Percentiles rank a stretch among this genome's conserved stretches.
Conservation (phyloP, 805 yeast species). For the Cyberlindnera mrakii region DNA sequence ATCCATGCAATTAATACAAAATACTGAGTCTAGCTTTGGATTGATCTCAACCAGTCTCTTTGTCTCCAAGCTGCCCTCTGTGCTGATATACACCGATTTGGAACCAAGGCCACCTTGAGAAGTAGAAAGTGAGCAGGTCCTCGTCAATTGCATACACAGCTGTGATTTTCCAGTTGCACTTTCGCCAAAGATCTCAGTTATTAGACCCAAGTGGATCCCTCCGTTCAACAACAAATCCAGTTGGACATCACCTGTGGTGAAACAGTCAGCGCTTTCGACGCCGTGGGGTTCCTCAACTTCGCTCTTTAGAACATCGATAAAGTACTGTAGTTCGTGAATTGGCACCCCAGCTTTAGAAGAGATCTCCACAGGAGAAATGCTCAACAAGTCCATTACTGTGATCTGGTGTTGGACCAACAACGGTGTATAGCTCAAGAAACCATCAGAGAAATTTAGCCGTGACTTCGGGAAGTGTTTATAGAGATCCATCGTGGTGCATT, state of each 20-base stretch:
- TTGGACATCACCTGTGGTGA: constrained; percentile 47
- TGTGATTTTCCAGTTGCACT: constrained; percentile 88
- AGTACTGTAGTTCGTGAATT: constrained; percentile 3
- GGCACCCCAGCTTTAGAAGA: constrained; percentile 10
- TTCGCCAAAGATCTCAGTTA: constrained; percentile 79
- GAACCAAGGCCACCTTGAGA: constrained; percentile 42
- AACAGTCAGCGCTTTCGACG: constrained; percentile 18
- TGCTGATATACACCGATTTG: constrained; percentile 65
- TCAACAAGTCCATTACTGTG: constrained; percentile 35
- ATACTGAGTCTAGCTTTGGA: constrained; percentile 34
- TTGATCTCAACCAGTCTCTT: constrained; percentile 48
- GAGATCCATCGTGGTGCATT: constrained; percentile 30
- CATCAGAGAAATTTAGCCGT: constrained; percentile 27
- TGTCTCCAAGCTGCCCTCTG: constrained; percentile 72
- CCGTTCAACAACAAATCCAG: constrained; percentile 48
- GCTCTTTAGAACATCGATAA: neutral
- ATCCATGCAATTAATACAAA: constrained; percentile 55
- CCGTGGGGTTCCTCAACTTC: constrained; percentile 1
- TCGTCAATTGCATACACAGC: constrained; percentile 58
- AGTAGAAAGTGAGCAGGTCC: constrained; percentile 47
- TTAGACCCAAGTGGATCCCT: constrained; percentile 47
- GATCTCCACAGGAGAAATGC: constrained; percentile 26
- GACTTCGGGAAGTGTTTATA: constrained; percentile 35
- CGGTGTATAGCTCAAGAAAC: constrained; percentile 25
- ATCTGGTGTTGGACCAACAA: constrained; percentile 26